Conservation (phyloP, 2,329 filamentous ascomycete genomes). For the Rhynchosporium agropyri region DNA sequence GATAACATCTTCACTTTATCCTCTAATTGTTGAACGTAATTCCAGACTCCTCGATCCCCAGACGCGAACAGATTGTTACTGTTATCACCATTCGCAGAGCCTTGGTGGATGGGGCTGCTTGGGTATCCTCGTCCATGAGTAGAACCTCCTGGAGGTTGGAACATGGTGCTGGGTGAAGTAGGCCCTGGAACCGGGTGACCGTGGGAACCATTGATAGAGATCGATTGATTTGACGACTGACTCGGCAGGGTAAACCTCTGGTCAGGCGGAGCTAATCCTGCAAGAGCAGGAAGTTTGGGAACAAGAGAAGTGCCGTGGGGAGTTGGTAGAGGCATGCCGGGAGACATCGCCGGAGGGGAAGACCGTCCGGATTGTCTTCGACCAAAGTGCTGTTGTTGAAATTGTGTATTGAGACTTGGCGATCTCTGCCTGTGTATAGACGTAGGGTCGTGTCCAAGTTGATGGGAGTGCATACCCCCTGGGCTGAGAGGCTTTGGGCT, state of each 20-base stretch:
- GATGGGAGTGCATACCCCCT: slow-evolving; percentile 50
- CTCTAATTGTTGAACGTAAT: slow-evolving; percentile 72
- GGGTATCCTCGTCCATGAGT: slow-evolving; percentile 40
- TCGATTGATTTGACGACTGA: slow-evolving; percentile 36
- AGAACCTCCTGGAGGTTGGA: slow-evolving; percentile 52
- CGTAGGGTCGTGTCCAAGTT: slow-evolving; percentile 55
- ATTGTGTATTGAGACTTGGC: slow-evolving; percentile 66
- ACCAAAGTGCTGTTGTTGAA: slow-evolving; percentile 65
- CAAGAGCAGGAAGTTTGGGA: slow-evolving; percentile 41
- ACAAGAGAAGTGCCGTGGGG: slow-evolving; percentile 36
- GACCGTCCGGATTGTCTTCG: slow-evolving; percentile 60
- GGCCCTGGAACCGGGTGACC: slow-evolving; percentile 32
- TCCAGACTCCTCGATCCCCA: slow-evolving; percentile 66
- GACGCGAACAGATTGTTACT: slow-evolving; percentile 69
- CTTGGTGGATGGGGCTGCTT: slow-evolving; percentile 50
- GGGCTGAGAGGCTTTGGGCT: slow-evolving; percentile 84
- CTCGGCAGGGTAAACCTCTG: slow-evolving; percentile 40
- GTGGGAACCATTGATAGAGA: slow-evolving; percentile 27
- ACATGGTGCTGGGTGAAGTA: slow-evolving; percentile 38
- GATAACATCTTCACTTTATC: slow-evolving; percentile 53
- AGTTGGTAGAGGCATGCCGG: slow-evolving; percentile 40
- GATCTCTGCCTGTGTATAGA: slow-evolving; percentile 61
- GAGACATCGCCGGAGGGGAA: slow-evolving; percentile 41
- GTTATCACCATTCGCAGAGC: slow-evolving; percentile 59
- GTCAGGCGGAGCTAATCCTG: slow-evolving; percentile 42